These are phyloP conservation scores for Bipolaris gigantea DNA, from an alignment of 2,329 filamentous ascomycete genomes.

Conservation along the genomic window DNA sequence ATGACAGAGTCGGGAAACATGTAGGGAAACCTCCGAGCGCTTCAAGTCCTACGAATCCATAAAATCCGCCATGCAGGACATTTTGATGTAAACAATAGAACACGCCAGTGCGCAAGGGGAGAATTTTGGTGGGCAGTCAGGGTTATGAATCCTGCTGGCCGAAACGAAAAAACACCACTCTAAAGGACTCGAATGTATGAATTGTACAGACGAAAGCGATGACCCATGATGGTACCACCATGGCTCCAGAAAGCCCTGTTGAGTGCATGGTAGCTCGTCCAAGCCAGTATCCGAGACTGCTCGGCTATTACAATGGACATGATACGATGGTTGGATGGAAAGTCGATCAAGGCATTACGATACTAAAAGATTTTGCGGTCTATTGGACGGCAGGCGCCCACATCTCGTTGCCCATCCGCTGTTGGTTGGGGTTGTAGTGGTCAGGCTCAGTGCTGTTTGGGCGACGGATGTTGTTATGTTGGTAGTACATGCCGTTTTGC, in stretches of 20 bases:
- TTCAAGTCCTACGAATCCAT: constrained; percentile 26
- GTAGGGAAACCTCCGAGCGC: constrained; percentile 23
- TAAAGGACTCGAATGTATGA: constrained; percentile 37
- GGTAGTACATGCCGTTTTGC: constrained; percentile 69
- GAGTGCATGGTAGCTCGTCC: neutral
- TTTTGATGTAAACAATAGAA: constrained; percentile 27
- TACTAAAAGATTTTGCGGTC: constrained; percentile 5
- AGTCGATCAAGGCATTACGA: constrained; percentile 1
- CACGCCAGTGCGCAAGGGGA: constrained; percentile 31
- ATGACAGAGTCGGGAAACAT: constrained; percentile 25
- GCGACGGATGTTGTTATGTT: constrained; percentile 68
- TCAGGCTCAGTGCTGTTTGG: constrained; percentile 71
- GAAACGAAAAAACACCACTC: constrained; percentile 43
- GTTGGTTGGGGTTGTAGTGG: constrained; percentile 52
- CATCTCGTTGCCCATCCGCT: constrained; percentile 44
- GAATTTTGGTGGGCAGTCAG: constrained; percentile 44
- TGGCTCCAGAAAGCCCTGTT: neutral
- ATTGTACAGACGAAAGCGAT: constrained; percentile 33
- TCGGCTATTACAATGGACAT: constrained; percentile 3
- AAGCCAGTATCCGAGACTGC: neutral
- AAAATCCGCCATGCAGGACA: constrained; percentile 33
- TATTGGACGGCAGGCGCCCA: constrained; percentile 50
- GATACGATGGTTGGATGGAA: neutral
- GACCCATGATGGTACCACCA: neutral
- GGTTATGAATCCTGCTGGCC: constrained; percentile 45